Base-by-base conservation (phyloP, 768 basidiomycete species). In the Russula lepida region DNA sequence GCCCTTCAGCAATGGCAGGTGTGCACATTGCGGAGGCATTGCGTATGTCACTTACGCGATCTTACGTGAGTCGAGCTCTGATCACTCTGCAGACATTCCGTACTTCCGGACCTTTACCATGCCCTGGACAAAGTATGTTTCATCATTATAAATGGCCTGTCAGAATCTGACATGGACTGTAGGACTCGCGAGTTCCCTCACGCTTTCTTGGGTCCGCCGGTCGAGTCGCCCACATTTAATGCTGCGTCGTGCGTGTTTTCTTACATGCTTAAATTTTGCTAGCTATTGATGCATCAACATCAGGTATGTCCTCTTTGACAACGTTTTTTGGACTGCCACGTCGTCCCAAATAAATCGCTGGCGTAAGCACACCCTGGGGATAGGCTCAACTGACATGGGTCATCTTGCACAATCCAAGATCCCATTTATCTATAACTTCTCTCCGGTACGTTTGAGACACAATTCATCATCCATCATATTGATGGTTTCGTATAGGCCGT, bases 11-110 rank as follows among this genome's bases (percentile, higher is more conserved):
- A 1, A 84, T 86, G 83, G 81, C 83, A 4, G 85, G 86, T 44
- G 80, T 86, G 3, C 86, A 88, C 69, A 85, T 88, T 60, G 83
- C 86, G 11, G 86, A 88, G 70, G 83, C 81, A 4, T 72, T 86
- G 17, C 74, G 82, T 81, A 58, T 56, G 77, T 75, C 37, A 13
- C 32, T 32, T 48, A 33, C 30, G 28, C 19, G 39, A 53, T 25
- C 33, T 21, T 11, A 11, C 12, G 3, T 28, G 25, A 35, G 15
- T 37, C 13, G 25, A 54, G 46, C 15, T 28, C 55, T 23, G 32
- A 65, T 39, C 60, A 54, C 59, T 15, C 56, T 8, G 19, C 59
- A 77, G 77, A 77, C 46, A 85, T 86, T 49, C 85, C 85, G 0
- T 86, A 86, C 71, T 84, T 86, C 74, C 74, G 82, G 49, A 78